phyloP scores from a whole-genome alignment of 345 rosid genomes.

The Ailanthus altissimus region DNA sequence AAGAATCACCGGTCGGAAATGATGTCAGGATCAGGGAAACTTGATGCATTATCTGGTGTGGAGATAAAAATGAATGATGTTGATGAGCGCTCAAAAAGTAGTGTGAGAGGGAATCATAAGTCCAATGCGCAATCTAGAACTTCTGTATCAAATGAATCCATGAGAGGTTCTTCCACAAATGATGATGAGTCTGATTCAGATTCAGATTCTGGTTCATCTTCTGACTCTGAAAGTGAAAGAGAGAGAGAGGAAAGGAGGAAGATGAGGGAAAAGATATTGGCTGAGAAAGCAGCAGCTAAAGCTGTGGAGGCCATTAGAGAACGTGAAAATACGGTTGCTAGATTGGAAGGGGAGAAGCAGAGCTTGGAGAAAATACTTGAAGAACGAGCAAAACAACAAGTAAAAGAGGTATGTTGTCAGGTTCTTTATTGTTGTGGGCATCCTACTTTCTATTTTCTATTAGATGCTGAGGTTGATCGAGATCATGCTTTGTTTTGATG shows the following conservation, averaged over 20 bases:
- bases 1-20: conserved; percentile 31
- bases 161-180: conserved; percentile 36
- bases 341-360: conserved; percentile 92
- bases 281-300: conserved; percentile 81
- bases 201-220: conserved; percentile 62
- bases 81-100: conserved; percentile 32
- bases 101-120: conserved; percentile 39
- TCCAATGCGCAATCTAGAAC: conserved; percentile 33
- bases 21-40: conserved; percentile 28
- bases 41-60: conserved; percentile 34
- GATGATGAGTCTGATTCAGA: conserved; percentile 57
- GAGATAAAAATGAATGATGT: conserved; percentile 39
- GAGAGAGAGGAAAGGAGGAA: conserved; percentile 78
- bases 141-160: conserved; percentile 45
- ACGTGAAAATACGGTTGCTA: conserved; percentile 81
- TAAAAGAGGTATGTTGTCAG: conserved; percentile 64
- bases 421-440: neutral
- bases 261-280: conserved; percentile 66
- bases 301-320: conserved; percentile 74
- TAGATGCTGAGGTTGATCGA: conserved; percentile 10
- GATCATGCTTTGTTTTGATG: neutral
- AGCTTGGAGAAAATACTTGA: conserved; percentile 93
- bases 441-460: neutral
- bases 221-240: conserved; percentile 80
- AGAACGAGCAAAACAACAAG: conserved; percentile 92